phyloP scores from a whole-genome alignment of 2,329 filamentous ascomycete species.

The Sporothrix pallida region DNA sequence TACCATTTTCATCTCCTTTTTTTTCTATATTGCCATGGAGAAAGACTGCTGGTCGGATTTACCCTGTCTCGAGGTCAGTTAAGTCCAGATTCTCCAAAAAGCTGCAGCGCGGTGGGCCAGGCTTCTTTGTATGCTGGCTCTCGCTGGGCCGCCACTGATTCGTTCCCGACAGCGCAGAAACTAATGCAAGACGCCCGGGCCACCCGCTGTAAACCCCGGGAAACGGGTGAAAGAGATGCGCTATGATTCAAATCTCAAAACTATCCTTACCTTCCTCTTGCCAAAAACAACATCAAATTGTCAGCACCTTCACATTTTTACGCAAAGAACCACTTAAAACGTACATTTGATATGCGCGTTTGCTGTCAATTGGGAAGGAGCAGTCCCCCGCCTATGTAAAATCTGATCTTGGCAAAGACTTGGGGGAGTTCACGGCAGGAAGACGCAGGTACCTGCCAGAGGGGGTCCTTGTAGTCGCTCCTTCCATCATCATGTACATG shows the following conservation, averaged over 20 bases:
- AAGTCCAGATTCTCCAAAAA: conserved; percentile 11
- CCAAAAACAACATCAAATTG: background rate
- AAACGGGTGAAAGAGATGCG: background rate
- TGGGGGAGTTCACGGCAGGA: background rate
- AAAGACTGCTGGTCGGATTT: background rate
- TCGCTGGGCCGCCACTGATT: conserved; percentile 15
- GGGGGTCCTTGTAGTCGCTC: background rate
- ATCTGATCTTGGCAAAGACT: background rate
- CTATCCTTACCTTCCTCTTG: background rate
- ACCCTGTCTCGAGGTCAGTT: background rate
- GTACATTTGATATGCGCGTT: background rate
- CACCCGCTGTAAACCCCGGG: conserved; percentile 4
- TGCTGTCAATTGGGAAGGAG: background rate
- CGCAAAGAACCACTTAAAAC: background rate
- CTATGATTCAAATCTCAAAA: background rate
- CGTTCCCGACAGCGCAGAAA: conserved; percentile 8
- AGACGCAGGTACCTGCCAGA: conserved; percentile 6
- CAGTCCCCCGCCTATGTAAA: background rate
- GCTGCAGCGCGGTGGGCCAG: conserved; percentile 20
- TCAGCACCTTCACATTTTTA: background rate
- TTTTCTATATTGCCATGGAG: background rate
- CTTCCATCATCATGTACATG: background rate
- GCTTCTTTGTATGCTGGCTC: background rate
- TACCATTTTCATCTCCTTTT: background rate
- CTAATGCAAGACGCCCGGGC: conserved; percentile 29